Evolutionary conservation across 768 basidiomycete species (phyloP).

Genomic region (Paxillus involutus): DNA sequence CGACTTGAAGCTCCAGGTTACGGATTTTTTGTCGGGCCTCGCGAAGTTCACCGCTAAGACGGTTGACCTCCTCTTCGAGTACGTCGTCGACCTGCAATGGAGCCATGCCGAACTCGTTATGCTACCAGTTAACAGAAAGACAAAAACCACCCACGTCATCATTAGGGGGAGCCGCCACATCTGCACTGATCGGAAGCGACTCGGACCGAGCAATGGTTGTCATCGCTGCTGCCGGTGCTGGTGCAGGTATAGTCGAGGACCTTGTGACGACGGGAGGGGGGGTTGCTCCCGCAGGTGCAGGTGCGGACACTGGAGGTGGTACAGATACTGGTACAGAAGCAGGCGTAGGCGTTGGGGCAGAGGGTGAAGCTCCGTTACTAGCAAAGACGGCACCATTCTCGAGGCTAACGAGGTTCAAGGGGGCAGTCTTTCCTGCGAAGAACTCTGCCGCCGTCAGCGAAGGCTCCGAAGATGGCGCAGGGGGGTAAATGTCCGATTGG

Average conservation of each 20-base stretch:
- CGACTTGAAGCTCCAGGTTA: slow-evolving; percentile 80
- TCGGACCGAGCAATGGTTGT: slow-evolving; percentile 10
- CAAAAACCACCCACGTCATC: slow-evolving; percentile 31
- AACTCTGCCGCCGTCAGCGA: slow-evolving; percentile 82
- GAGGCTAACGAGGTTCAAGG: slow-evolving; percentile 79
- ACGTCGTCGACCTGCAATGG: slow-evolving; percentile 16
- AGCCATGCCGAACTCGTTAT: neutral
- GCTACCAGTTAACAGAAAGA: slow-evolving; percentile 1
- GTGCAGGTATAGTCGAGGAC: slow-evolving; percentile 30
- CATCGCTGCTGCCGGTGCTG: slow-evolving; percentile 8
- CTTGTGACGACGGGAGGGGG: slow-evolving; percentile 31
- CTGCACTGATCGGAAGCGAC: slow-evolving; percentile 9
- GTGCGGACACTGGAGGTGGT: slow-evolving; percentile 21
- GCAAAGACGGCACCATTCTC: slow-evolving; percentile 59
- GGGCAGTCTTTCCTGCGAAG: slow-evolving; percentile 78
- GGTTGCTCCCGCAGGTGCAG: slow-evolving; percentile 37
- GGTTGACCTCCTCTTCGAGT: slow-evolving; percentile 58
- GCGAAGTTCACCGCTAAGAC: slow-evolving; percentile 63
- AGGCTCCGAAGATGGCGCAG: slow-evolving; percentile 80
- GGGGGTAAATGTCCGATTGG: slow-evolving; percentile 97
- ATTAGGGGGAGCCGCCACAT: slow-evolving; percentile 1
- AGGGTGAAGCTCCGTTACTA: slow-evolving; percentile 22
- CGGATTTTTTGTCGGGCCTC: slow-evolving; percentile 82
- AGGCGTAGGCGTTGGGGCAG: slow-evolving; percentile 20
- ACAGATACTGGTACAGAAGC: slow-evolving; percentile 30